Evolutionary conservation across 2,329 filamentous ascomycete species (phyloP).

Genomic region (Colletotrichum sojae): DNA sequence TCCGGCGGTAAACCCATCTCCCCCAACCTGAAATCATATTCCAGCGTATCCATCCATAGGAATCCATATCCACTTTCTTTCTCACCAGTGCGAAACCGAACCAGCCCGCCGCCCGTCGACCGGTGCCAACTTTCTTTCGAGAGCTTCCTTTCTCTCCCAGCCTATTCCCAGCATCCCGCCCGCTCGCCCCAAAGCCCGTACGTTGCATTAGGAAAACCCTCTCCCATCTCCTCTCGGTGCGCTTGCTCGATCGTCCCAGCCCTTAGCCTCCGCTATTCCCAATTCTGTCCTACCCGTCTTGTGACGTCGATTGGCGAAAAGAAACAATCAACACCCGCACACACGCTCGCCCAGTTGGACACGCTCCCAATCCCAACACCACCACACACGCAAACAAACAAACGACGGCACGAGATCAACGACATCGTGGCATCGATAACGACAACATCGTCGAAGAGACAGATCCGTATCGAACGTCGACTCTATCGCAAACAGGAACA

Average conservation of each 20-base stretch:
- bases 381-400: not conserved
- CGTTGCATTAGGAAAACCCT: constrained; percentile 14
- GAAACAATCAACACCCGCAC: constrained; percentile 8
- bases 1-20: constrained; percentile 7
- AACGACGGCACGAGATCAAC: constrained; percentile 5
- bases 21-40: constrained; percentile 1
- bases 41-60: too few relatives aligned
- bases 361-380: constrained; percentile 1
- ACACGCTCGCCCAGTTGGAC: not conserved
- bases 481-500: constrained; percentile 16
- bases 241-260: not conserved
- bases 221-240: constrained; percentile 12
- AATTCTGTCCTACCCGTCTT: constrained; percentile 5
- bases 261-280: constrained; percentile 14
- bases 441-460: too few relatives aligned
- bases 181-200: constrained; percentile 7
- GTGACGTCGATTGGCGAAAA: constrained; percentile 38
- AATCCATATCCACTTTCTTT: too few relatives aligned
- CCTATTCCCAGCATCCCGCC: constrained; percentile 15
- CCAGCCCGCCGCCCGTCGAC: constrained; percentile 25
- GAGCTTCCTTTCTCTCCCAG: constrained; percentile 12
- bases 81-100: constrained; percentile 24
- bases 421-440: not conserved
- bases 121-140: constrained; percentile 39
- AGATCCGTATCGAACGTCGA: constrained; percentile 3